Percentiles rank a stretch among this genome's conserved stretches.
These are phyloP conservation scores for Claviceps humidiphila DNA, from an alignment of 2,329 filamentous ascomycete genomes.

Conservation along the genomic window DNA sequence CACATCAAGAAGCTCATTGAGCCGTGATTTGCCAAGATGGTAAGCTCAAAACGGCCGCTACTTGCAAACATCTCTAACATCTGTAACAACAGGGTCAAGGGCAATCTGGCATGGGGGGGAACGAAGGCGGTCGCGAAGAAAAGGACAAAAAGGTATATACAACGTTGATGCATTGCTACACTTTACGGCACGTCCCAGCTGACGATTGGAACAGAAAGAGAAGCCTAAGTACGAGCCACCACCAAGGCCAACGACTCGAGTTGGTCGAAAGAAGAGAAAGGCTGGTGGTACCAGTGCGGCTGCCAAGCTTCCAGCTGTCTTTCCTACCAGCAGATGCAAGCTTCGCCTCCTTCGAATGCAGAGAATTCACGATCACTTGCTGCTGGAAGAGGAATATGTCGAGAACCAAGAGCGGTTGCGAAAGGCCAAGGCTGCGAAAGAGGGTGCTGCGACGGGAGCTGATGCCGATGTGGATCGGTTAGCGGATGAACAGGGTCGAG, in stretches of 20 bases:
- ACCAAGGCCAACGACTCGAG: constrained; percentile 87
- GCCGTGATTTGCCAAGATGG: constrained; percentile 22
- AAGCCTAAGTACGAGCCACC: constrained; percentile 99
- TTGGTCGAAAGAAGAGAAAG: constrained; percentile 98
- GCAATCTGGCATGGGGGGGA: constrained; percentile 75
- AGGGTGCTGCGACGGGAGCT: constrained; percentile 51
- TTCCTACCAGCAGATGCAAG: constrained; percentile 94
- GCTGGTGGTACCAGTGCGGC: constrained; percentile 83
- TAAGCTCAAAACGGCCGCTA: constrained; percentile 11
- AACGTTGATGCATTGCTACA: background rate
- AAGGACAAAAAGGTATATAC: constrained; percentile 81
- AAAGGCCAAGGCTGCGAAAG: constrained; percentile 75
- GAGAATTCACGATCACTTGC: constrained; percentile 89
- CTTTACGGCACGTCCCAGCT: constrained; percentile 3
- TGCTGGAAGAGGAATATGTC: constrained; percentile 96
- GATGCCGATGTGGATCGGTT: constrained; percentile 70
- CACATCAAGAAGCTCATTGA: constrained; percentile 13
- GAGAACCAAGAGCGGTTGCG: constrained; percentile 96
- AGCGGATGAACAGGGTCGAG: constrained; percentile 85
- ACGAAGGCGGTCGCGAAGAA: constrained; percentile 60
- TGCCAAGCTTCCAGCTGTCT: constrained; percentile 87
- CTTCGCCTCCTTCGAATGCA: constrained; percentile 95
- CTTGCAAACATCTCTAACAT: background rate
- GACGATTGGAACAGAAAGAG: constrained; percentile 58
- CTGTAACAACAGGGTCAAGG: constrained; percentile 53